Evolutionary conservation across 345 rosid genomes (phyloP), one percentile per base, ranked within the genome.

Genomic region (Eutrema heterophyllum): DNA sequence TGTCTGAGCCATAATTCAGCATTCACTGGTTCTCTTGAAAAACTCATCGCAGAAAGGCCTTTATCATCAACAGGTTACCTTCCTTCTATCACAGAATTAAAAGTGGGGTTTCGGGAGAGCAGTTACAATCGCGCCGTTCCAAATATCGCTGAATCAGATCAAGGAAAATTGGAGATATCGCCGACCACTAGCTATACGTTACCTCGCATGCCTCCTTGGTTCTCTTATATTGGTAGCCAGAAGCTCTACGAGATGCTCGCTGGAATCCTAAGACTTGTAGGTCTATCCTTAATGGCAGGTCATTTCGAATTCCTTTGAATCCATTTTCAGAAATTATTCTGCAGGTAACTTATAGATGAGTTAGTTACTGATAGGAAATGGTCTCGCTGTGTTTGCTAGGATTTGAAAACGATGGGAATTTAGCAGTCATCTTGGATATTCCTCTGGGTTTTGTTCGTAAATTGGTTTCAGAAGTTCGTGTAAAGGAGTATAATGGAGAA

Each of bases 181-280:
- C 16, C 73, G 65, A 77, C 78, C 67, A 77, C 74, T 71, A 72
- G 78, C 53, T 86, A 73, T 69, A 73, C 81, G 67, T 76, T 94
- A 75, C 97, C 98, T 36, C 81, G 78, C 59, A 83, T 85, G 81
- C 98, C 97, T 26, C 97, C 98, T 56, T 94, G 96, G 97, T 87
- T 94, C 79, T 80, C 74, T 50, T 63, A 81, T 86, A 89, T 82
- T 80, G 92, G 96, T 50, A 82, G 87, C 73, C 90, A 75, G 79
- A 89, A 84, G 76, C 69, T 94, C 64, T 91, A 91, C 64, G 74
- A 79, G 80, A 83, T 90, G 79, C 85, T 94, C 60, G 87, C 93
- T 66, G 90, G 89, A 68, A 82, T 84, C 79, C 95, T 94, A 77
- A 85, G 98, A 84, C 93, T 89, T 58, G 86, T 87, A 70, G 96